Percentiles rank a stretch among this genome's conserved stretches.
These are phyloP conservation scores for Dioscorea alata DNA, from an alignment of 106 monocot genomes.

Conservation along the genomic window DNA sequence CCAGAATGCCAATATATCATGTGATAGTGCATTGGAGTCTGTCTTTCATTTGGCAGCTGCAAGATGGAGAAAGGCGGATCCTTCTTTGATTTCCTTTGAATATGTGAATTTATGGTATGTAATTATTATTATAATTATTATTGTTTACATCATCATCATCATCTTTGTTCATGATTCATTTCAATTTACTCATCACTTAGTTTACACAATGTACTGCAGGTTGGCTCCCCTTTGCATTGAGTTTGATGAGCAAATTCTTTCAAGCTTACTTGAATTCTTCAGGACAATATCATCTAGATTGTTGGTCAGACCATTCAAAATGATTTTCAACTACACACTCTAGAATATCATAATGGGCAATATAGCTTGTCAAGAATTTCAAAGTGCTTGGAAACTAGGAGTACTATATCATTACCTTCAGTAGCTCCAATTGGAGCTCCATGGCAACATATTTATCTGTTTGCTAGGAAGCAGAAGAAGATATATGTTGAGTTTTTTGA, in stretches of 20 bases:
- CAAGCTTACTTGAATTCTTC: slow-evolving; percentile 56
- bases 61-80: slow-evolving; percentile 72
- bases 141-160: too few species aligned
- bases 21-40: slow-evolving; percentile 22
- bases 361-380: slow-evolving; percentile 5
- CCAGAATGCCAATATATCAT: slow-evolving; percentile 22
- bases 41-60: slow-evolving; percentile 51
- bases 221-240: slow-evolving; percentile 73
- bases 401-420: slow-evolving; percentile 40
- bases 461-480: slow-evolving; percentile 75
- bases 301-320: slow-evolving; percentile 35
- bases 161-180: background rate
- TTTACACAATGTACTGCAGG: slow-evolving; percentile 28
- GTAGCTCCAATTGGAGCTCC: slow-evolving; percentile 82
- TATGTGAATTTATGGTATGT: slow-evolving; percentile 71
- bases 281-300: slow-evolving; percentile 59
- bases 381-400: slow-evolving; percentile 7
- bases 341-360: slow-evolving; percentile 9
- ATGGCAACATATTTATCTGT: slow-evolving; percentile 68
- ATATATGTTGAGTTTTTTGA: slow-evolving; percentile 81
- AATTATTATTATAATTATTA: background rate
- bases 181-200: slow-evolving; percentile 1
- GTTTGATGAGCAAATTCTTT: slow-evolving; percentile 80
- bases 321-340: slow-evolving; percentile 23
- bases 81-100: slow-evolving; percentile 74